phyloP scores from a whole-genome alignment of 495 filamentous ascomycete genomes.

The Neurospora sp. region DNA sequence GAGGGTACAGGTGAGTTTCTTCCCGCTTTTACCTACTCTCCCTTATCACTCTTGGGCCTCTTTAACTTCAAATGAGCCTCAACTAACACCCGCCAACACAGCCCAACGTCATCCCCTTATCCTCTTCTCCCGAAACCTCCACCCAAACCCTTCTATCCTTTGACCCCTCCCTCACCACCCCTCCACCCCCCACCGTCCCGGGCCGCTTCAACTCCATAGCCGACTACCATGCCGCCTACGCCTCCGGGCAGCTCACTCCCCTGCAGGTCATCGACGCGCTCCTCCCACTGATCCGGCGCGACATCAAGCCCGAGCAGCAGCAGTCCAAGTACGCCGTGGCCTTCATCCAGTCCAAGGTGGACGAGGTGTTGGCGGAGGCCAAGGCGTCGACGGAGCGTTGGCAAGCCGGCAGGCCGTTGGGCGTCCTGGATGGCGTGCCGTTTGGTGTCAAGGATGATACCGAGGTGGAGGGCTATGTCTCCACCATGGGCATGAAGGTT shows the following conservation, averaged over 20 bases:
- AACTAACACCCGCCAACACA: slow-evolving; percentile 6
- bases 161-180: slow-evolving; percentile 24
- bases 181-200: slow-evolving; percentile 24
- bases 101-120: slow-evolving; percentile 72
- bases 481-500: slow-evolving; percentile 42
- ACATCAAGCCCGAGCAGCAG: slow-evolving; percentile 28
- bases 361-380: slow-evolving; percentile 56
- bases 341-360: slow-evolving; percentile 49
- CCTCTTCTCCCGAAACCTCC: slow-evolving; percentile 1
- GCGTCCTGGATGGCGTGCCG: slow-evolving; percentile 74
- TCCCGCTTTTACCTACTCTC: not conserved
- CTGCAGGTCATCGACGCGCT: slow-evolving; percentile 57
- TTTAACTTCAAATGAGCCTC: not conserved
- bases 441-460: slow-evolving; percentile 84
- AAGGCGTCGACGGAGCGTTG: slow-evolving; percentile 62
- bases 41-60: not conserved
- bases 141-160: slow-evolving; percentile 19
- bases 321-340: slow-evolving; percentile 53
- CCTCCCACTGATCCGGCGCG: slow-evolving; percentile 57
- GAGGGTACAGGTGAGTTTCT: slow-evolving; percentile 41
- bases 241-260: slow-evolving; percentile 58
- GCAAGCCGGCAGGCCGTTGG: slow-evolving; percentile 48
- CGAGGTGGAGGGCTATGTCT: slow-evolving; percentile 63
- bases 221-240: slow-evolving; percentile 71
- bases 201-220: slow-evolving; percentile 54